Percentiles rank a stretch among this genome's conserved stretches.
Conservation (phyloP, 306 rosid genomes). For the Astragalus membranaceus region DNA sequence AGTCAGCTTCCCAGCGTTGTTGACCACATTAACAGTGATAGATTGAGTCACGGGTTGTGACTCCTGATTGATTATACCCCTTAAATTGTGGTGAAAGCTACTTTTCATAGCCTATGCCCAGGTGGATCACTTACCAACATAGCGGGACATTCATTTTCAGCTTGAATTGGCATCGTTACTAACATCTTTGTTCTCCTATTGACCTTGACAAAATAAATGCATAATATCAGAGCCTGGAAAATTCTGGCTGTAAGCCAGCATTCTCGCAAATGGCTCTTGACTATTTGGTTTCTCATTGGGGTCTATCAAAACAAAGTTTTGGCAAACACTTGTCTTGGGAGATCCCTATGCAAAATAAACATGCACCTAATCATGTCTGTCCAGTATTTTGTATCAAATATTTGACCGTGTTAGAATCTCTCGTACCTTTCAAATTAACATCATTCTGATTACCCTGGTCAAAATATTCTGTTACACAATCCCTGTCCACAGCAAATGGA, state of each 20-base stretch:
- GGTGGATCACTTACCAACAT: background rate
- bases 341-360: background rate
- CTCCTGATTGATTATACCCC: background rate
- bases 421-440: background rate
- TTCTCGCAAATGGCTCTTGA: background rate
- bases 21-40: background rate
- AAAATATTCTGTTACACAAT: background rate
- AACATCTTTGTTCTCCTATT: background rate
- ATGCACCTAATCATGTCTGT: background rate
- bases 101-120: background rate
- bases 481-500: background rate
- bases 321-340: background rate
- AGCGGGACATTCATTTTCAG: background rate
- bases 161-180: background rate
- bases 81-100: background rate
- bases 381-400: background rate
- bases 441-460: background rate
- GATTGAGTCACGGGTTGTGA: background rate
- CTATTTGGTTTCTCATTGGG: too few species aligned
- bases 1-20: background rate
- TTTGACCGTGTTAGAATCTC: background rate
- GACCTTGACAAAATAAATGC: background rate
- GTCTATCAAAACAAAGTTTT: background rate
- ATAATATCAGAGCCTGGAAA: background rate
- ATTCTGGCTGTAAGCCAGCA: background rate